A percentile compares a stretch with the other conserved stretches of the same genome.
These are phyloP conservation scores for Scutellaria minor DNA, from an alignment of 257 asterid genomes.

Conservation along the genomic window DNA sequence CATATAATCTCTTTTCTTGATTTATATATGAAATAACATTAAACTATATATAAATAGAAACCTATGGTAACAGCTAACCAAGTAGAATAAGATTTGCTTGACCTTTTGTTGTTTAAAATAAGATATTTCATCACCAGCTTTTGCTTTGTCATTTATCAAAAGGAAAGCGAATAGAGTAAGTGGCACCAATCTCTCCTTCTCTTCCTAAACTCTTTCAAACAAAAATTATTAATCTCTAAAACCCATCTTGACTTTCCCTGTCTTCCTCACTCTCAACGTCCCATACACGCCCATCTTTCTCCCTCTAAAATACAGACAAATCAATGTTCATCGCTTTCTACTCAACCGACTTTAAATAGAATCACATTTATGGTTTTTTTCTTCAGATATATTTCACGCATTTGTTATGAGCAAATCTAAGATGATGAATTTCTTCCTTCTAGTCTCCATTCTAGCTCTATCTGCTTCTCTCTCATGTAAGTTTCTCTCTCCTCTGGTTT, in stretches of 20 bases:
- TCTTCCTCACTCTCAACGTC: constrained; percentile 39
- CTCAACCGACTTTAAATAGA: background rate
- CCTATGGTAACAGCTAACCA: no score
- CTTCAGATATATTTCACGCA: no score
- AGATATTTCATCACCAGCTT: background rate
- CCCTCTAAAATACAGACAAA: constrained; percentile 12
- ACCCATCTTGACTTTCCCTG: constrained; percentile 11
- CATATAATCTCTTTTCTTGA: no score
- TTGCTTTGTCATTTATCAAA: constrained; percentile 11
- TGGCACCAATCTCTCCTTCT: background rate
- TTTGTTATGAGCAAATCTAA: constrained; percentile 9
- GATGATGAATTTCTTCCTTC: constrained; percentile 39
- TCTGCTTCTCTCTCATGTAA: constrained; percentile 45
- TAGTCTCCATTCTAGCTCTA: constrained; percentile 35
- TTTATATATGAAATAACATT: no score
- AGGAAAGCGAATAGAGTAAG: background rate
- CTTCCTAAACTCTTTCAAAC: background rate
- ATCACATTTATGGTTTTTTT: background rate
- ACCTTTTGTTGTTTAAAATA: background rate
- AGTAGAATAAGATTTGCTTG: no score
- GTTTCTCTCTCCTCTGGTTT: background rate
- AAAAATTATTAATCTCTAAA: background rate
- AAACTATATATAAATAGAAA: no score
- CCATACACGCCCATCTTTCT: constrained; percentile 29
- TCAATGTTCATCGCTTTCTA: constrained; percentile 15